phyloP scores from a whole-genome alignment of 352 stramenopile species.

The Pythium aphanidermatum region DNA sequence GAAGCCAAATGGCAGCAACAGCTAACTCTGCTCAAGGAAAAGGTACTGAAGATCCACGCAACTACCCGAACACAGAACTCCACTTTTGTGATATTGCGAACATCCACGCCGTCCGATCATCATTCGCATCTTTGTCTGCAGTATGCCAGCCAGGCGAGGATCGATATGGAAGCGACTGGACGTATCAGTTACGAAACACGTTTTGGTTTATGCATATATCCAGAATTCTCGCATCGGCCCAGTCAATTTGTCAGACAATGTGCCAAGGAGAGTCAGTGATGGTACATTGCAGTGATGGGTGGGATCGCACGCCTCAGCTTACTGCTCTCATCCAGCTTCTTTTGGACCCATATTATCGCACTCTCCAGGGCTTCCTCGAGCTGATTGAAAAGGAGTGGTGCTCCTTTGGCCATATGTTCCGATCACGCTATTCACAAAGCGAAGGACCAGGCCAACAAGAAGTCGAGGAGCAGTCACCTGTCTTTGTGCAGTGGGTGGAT shows the following conservation, averaged over 20 bases:
- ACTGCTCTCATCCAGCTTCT: conserved; percentile 94
- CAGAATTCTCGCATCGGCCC: conserved; percentile 91
- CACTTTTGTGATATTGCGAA: conserved; percentile 99
- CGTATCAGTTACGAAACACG: conserved; percentile 90
- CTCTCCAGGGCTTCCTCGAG: conserved; percentile 91
- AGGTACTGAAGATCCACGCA: conserved; percentile 88
- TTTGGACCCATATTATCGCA: conserved; percentile 98
- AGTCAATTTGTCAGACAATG: conserved; percentile 92
- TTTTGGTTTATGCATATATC: conserved; percentile 97
- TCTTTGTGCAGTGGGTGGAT: conserved; percentile 99
- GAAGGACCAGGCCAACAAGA: conserved; percentile 90
- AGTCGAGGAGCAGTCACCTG: conserved; percentile 95
- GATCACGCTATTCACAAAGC: conserved; percentile 94
- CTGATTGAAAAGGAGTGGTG: conserved; percentile 99
- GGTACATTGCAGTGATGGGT: conserved; percentile 98
- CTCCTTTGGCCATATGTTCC: conserved; percentile 98
- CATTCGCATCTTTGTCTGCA: conserved; percentile 65
- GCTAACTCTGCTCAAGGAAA: conserved; percentile 84
- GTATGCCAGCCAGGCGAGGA: conserved; percentile 77
- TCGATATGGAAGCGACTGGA: conserved; percentile 72
- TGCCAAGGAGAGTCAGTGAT: conserved; percentile 94
- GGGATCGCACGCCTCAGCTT: conserved; percentile 98
- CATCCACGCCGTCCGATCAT: conserved; percentile 96
- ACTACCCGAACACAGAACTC: conserved; percentile 94
- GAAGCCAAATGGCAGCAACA: conserved; percentile 80